Percentiles rank a stretch among this genome's conserved stretches.
Evolutionary conservation across 225 moss, liverwort and hornwort genomes (phyloP).

Genomic region (Thuidium tamariscinum): DNA sequence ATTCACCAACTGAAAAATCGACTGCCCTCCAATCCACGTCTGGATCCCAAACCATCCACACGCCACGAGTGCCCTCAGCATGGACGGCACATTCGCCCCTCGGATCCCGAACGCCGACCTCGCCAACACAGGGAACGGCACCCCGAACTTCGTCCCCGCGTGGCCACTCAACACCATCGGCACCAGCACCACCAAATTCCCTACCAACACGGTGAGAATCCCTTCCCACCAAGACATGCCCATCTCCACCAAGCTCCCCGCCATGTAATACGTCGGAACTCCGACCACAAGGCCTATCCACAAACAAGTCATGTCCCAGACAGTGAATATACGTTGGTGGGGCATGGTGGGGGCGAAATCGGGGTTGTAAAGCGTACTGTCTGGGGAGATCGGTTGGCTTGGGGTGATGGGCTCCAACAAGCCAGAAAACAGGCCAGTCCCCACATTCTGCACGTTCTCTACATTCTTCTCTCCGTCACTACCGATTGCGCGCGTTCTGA

Average conservation of each 20-base stretch:
- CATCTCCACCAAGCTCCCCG: conserved; percentile 93
- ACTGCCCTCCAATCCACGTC: conserved; percentile 95
- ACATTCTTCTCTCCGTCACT: not conserved
- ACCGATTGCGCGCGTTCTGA: not conserved
- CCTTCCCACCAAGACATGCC: conserved; percentile 98
- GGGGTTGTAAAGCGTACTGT: conserved; percentile 44
- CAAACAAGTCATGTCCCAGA: conserved; percentile 68
- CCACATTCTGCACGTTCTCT: not conserved
- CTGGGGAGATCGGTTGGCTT: conserved; percentile 32
- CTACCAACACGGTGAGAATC: conserved; percentile 60
- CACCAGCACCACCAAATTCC: conserved; percentile 68
- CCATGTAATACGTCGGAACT: conserved; percentile 97
- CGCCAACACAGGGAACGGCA: conserved; percentile 82
- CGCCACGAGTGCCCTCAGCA: conserved; percentile 73
- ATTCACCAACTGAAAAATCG: conserved; percentile 61
- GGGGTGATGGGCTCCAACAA: conserved; percentile 72
- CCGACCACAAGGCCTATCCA: conserved; percentile 91
- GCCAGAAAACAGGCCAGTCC: not conserved
- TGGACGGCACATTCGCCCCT: conserved; percentile 74
- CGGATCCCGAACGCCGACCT: conserved; percentile 82
- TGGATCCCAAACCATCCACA: conserved; percentile 98
- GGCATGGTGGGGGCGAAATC: conserved; percentile 65
- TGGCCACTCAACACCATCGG: conserved; percentile 84
- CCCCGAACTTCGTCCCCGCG: conserved; percentile 73
- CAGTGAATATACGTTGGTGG: conserved; percentile 22